Evolutionary conservation across 202 grass and related monocot species (phyloP), one percentile per base, ranked within the genome.

Genomic region (Zizania palustris): DNA sequence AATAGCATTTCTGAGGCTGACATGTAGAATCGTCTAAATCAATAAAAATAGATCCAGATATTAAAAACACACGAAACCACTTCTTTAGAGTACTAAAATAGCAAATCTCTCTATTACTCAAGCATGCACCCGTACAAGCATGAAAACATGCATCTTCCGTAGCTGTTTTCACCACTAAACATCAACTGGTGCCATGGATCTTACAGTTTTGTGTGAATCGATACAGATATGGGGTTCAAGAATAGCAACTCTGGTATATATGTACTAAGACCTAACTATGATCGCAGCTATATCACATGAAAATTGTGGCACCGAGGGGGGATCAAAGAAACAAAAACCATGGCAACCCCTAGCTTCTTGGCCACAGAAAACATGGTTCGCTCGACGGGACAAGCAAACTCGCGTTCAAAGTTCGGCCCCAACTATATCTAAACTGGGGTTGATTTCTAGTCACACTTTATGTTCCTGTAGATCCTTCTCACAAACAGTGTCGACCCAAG

Each of bases 381-480:
- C 36, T 69, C 14, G n/a, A 57, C 35, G 54, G 73, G 68, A 83
- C 57, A 77, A 60, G 50, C 19, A 19, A 19, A 65, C 12, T 28
- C 6, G 13, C n/a, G 38, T 78, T 55, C 49, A 61, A 50, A 8
- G 35, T 74, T 78, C 72, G 53, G 16, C 68, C 28, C 22, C 45
- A 63, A 4, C 48, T 28, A 6, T 78, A 6, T 78, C 63, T 37
- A 73, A 36, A 67, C 9, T 45, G 54, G 53, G 63, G 54, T 42
- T 5, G 35, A 50, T 73, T 49, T 74, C 80, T 88, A 97, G 65
- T 97, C 94, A 83, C 94, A 93, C 74, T 94, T 97, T 65, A 97
- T 97, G 71, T 97, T 97, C 88, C 91, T 93, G 76, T 97, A 97
- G 77, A 97, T 97, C 79, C 91, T 91, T 78, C 94, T 89, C 82